Conservation (phyloP, 2,329 filamentous ascomycete genomes). For the Epichloe coenophiala region DNA sequence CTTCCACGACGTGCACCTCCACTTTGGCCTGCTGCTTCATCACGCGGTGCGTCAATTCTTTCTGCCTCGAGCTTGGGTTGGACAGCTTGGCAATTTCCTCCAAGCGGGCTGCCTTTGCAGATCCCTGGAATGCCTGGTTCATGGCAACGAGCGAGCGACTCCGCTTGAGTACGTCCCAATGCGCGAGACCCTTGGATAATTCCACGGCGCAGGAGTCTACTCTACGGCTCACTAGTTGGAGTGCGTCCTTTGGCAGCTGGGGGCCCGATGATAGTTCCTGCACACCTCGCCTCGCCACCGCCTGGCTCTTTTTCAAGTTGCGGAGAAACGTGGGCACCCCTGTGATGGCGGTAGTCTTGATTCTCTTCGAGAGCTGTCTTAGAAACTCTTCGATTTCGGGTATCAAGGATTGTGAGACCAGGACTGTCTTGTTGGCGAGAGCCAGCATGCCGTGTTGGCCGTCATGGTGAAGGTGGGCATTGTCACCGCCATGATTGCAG, state of each 20-base stretch:
- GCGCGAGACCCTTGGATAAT: constrained; percentile 11
- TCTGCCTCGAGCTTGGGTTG: constrained; percentile 12
- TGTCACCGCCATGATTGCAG: neutral
- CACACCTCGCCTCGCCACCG: constrained; percentile 5
- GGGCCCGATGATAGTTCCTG: constrained; percentile 4
- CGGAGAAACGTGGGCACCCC: constrained; percentile 11
- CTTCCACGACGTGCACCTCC: constrained; percentile 23
- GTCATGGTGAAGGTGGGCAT: neutral
- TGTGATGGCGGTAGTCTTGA: constrained; percentile 7
- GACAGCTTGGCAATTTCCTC: constrained; percentile 12
- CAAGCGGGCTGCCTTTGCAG: constrained; percentile 13
- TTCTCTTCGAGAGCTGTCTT: constrained; percentile 2
- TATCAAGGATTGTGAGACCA: constrained; percentile 4
- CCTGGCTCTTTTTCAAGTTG: constrained; percentile 9
- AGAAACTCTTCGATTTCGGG: constrained; percentile 11
- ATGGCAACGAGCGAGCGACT: constrained; percentile 18
- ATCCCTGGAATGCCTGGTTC: constrained; percentile 20
- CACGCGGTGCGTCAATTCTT: constrained; percentile 16
- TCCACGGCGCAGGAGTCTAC: constrained; percentile 14
- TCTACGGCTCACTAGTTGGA: constrained; percentile 8
- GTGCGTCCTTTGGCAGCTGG: constrained; percentile 1
- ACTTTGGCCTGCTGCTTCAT: constrained; percentile 21
- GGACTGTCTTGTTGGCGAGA: constrained; percentile 4
- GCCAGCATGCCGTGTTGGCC: constrained; percentile 3
- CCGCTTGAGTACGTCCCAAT: constrained; percentile 21